These are phyloP conservation scores for Tympanopsis confertula DNA, from an alignment of 2,329 filamentous ascomycete genomes.

Conservation along the genomic window DNA sequence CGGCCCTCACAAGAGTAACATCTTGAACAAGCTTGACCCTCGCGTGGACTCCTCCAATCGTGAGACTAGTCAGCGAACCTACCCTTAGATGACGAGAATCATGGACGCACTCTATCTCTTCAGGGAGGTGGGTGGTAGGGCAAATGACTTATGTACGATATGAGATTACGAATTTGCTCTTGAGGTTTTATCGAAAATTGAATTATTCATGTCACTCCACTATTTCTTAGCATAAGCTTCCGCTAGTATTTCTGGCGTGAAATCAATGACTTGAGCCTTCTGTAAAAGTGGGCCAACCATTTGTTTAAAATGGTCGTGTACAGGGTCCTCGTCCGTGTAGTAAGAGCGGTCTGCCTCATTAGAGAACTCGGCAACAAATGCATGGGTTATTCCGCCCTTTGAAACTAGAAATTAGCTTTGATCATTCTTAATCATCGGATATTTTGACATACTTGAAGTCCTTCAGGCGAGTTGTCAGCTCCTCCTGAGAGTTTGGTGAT, in stretches of 20 bases:
- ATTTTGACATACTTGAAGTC: constrained; percentile 34
- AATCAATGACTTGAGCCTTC: constrained; percentile 45
- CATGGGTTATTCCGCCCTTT: constrained; percentile 51
- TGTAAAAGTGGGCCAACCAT: constrained; percentile 32
- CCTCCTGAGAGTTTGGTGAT: constrained; percentile 45
- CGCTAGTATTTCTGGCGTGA: constrained; percentile 34
- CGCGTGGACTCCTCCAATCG: neutral
- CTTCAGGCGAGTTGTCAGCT: constrained; percentile 48
- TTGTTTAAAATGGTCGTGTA: constrained; percentile 44
- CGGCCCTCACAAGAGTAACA: neutral
- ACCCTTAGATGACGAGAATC: no score
- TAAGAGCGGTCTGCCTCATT: constrained; percentile 53
- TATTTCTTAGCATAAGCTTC: no score
- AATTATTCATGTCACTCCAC: no score
- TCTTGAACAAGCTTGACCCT: neutral
- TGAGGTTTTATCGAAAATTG: no score
- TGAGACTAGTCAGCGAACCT: no score
- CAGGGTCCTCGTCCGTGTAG: constrained; percentile 51
- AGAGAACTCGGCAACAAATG: constrained; percentile 54
- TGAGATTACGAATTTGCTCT: no score
- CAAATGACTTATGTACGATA: no score
- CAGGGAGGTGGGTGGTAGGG: no score
- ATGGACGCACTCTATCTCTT: no score
- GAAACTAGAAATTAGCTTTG: neutral
- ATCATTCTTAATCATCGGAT: neutral